phyloP scores from a whole-genome alignment of 129 eudicot genomes.

The Chrysanthemum lavandulifolium region DNA sequence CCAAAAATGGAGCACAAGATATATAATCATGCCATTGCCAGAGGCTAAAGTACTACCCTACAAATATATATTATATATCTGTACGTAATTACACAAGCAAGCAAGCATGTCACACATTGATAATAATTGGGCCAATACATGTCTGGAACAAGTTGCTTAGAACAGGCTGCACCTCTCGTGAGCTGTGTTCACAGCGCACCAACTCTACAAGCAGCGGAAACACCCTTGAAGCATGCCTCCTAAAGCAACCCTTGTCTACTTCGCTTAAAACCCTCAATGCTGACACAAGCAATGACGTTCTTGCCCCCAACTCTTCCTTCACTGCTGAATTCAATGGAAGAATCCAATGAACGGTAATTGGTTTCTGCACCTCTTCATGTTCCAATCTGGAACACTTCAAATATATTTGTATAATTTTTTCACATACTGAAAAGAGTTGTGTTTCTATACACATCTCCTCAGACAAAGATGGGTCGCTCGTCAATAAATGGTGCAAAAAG shows the following conservation, averaged over 20 bases:
- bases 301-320: slow-evolving; percentile 91
- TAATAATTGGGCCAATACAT: slow-evolving; percentile 81
- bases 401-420: slow-evolving; percentile 56
- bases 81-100: slow-evolving; percentile 3
- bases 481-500: slow-evolving; percentile 57
- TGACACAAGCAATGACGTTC: slow-evolving; percentile 60
- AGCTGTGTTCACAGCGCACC: slow-evolving; percentile 86
- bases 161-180: slow-evolving; percentile 69
- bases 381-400: slow-evolving; percentile 64
- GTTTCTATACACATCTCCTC: slow-evolving; percentile 62
- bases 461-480: slow-evolving; percentile 41
- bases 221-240: slow-evolving; percentile 43
- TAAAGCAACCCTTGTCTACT: slow-evolving; percentile 53
- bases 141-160: slow-evolving; percentile 68
- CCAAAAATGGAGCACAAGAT: slow-evolving; percentile 30
- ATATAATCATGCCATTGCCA: slow-evolving; percentile 14
- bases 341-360: slow-evolving; percentile 49
- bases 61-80: slow-evolving; percentile 14
- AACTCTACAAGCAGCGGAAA: slow-evolving; percentile 86
- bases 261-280: slow-evolving; percentile 68
- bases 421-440: slow-evolving; percentile 55
- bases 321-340: slow-evolving; percentile 71
- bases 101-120: slow-evolving; percentile 37
- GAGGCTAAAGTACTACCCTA: slow-evolving; percentile 21
- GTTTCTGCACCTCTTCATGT: slow-evolving; percentile 25